Base-by-base conservation (phyloP, 768 basidiomycete genomes). In the Lentinus tigrinus region DNA sequence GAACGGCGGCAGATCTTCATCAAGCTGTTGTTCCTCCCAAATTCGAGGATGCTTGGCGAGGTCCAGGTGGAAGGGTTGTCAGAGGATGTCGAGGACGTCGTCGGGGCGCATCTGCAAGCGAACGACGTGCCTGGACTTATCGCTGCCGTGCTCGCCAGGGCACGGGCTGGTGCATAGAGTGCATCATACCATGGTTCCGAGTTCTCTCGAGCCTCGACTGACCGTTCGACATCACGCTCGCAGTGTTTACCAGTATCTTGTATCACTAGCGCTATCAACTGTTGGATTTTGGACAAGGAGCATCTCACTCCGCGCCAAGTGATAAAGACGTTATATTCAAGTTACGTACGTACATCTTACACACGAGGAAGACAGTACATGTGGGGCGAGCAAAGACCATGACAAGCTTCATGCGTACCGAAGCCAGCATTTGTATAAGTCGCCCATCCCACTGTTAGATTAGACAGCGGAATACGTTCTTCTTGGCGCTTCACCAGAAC, bases 401-500 rank as follows among this genome's bases (percentile, higher is more conserved):
- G 74, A 65, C 54, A 72, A 65, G 70, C 68, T 67, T 67, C 62
- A 58, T 5, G 26, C 49, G 5, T 10, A 56, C 34, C 59, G 67
- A 71, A 71, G 71, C 62, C 69, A 52, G 70, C 77, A 78, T 67
- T 72, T 77, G 69, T 78, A 71, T 69, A 69, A 72, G 52, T 59
- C 70, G 76, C 76, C 82, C 83, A 75, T 78, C 78, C 72, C 70
- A 66, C 72, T 74, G 80, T 72, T 82, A n/a, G 78, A 83, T 85
- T 79, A 77, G 79, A 73, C 82, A 74, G 73, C 63, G 65, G 73
- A 72, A 62, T 74, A 47, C 76, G 50, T 85, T 59, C 51, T 54
- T 89, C 57, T 88, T 72, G 87, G 86, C 87, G 38, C 77, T 78
- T 85, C 84, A 87, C 85, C 87, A 89, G 87, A 89, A 89, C 87